Evolutionary conservation across 2,329 filamentous ascomycete genomes (phyloP).

Genomic region (Cryoendolithus antarcticus): DNA sequence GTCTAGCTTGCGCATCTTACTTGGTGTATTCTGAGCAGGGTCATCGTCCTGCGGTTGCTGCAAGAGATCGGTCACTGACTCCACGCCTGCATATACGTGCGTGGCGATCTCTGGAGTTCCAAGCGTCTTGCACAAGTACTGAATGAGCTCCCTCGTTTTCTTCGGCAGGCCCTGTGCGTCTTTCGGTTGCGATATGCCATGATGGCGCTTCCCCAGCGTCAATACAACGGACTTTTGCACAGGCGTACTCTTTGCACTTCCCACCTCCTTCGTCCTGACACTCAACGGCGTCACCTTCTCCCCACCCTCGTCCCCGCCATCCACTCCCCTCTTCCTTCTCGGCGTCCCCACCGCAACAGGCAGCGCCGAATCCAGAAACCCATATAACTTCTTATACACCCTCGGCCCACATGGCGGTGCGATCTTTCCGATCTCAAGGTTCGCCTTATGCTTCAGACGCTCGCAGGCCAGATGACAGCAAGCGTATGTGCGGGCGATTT

Average conservation of each 20-base stretch:
- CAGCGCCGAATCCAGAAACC: slow-evolving; percentile 64
- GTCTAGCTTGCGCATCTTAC: too few species aligned
- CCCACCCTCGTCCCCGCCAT: background rate
- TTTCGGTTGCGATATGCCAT: too few species aligned
- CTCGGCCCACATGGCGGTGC: slow-evolving; percentile 66
- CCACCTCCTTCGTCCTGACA: background rate
- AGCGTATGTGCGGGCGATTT: slow-evolving; percentile 71
- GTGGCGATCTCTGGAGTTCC: slow-evolving; percentile 51
- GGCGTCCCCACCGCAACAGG: slow-evolving; percentile 25
- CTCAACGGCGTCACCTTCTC: slow-evolving; percentile 1
- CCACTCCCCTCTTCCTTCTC: slow-evolving; percentile 9
- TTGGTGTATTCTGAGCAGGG: background rate
- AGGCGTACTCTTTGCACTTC: background rate
- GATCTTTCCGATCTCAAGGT: slow-evolving; percentile 64
- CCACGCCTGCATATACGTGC: slow-evolving; percentile 63
- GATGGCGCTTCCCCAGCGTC: slow-evolving; percentile 1
- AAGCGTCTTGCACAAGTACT: slow-evolving; percentile 52
- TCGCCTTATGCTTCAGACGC: slow-evolving; percentile 62
- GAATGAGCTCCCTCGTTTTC: slow-evolving; percentile 29
- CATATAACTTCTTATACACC: slow-evolving; percentile 73
- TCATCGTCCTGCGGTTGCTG: slow-evolving; percentile 1
- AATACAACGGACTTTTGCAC: slow-evolving; percentile 2
- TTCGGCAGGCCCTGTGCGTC: background rate
- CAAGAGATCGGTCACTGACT: slow-evolving; percentile 28
- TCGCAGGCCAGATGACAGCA: slow-evolving; percentile 87